Evolutionary conservation across 1,284 basidiomycete species (phyloP).

Genomic region (Hymenochaete sp.): DNA sequence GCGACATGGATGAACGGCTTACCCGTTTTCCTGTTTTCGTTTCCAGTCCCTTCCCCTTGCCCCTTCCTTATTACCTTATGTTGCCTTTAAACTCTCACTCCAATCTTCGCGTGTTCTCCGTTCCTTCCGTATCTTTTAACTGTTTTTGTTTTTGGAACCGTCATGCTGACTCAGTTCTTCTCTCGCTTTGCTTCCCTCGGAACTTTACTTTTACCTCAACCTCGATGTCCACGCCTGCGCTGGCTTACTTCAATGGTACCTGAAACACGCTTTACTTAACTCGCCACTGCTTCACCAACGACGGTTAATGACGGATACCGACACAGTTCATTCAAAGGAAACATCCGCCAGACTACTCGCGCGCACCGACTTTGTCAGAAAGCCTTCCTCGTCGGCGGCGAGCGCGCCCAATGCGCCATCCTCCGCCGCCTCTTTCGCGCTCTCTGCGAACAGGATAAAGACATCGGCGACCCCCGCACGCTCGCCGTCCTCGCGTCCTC

Average conservation of each 20-base stretch:
- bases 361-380: conserved; percentile 70
- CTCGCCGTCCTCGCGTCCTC: conserved; percentile 53
- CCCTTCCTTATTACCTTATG: no score
- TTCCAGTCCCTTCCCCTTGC: no score
- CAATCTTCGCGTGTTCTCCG: no score
- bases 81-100: no score
- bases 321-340: conserved; percentile 51
- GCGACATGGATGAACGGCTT: no score
- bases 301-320: no score
- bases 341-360: conserved; percentile 53
- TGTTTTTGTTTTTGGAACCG: not conserved
- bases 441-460: conserved; percentile 55
- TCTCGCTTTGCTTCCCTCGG: not conserved
- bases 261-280: no score
- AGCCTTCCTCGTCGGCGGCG: conserved; percentile 59
- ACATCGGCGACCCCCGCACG: conserved; percentile 50
- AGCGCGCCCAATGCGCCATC: conserved; percentile 49
- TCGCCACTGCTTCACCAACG: no score
- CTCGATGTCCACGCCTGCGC: no score
- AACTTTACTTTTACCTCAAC: not conserved
- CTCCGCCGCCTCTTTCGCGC: conserved; percentile 57
- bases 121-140: no score
- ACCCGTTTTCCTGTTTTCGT: no score
- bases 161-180: not conserved
- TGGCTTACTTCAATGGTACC: no score